These are phyloP conservation scores for Holtermannia corniformis DNA, from an alignment of 768 basidiomycete genomes.

Conservation along the genomic window DNA sequence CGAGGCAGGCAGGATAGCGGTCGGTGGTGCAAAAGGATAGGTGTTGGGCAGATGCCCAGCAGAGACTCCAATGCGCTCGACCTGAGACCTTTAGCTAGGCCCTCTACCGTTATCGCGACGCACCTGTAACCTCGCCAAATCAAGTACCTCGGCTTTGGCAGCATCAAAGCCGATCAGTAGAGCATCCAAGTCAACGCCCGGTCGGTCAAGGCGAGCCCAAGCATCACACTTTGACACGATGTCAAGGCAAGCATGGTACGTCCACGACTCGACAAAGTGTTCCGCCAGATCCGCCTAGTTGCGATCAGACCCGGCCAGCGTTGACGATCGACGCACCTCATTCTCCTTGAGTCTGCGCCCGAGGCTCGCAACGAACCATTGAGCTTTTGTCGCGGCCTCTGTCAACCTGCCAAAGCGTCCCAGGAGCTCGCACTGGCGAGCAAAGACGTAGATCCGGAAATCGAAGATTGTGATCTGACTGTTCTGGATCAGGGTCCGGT, in stretches of 20 bases:
- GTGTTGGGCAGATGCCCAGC: constrained; percentile 59
- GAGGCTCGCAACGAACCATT: constrained; percentile 66
- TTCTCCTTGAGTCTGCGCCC: constrained; percentile 64
- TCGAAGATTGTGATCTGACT: constrained; percentile 91
- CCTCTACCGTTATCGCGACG: constrained; percentile 8
- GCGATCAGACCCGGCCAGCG: constrained; percentile 48
- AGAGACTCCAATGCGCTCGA: constrained; percentile 73
- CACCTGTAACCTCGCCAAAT: constrained; percentile 82
- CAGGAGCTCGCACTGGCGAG: constrained; percentile 70
- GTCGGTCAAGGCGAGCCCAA: constrained; percentile 47
- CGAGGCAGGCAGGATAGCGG: constrained; percentile 16
- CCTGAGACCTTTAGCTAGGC: constrained; percentile 45
- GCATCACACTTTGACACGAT: constrained; percentile 67
- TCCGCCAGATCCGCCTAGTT: constrained; percentile 38
- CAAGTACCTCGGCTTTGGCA: constrained; percentile 76
- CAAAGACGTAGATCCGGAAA: constrained; percentile 80
- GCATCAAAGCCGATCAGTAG: constrained; percentile 54
- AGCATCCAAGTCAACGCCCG: constrained; percentile 42
- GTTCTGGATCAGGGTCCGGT: constrained; percentile 75
- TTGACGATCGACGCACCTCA: constrained; percentile 50
- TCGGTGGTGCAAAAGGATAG: constrained; percentile 59
- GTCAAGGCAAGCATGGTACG: constrained; percentile 76
- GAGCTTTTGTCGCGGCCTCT: constrained; percentile 63
- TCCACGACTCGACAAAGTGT: constrained; percentile 87
- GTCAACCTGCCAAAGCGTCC: constrained; percentile 57